Evolutionary conservation across 345 rosid genomes (phyloP).

Genomic region (Draba incana): DNA sequence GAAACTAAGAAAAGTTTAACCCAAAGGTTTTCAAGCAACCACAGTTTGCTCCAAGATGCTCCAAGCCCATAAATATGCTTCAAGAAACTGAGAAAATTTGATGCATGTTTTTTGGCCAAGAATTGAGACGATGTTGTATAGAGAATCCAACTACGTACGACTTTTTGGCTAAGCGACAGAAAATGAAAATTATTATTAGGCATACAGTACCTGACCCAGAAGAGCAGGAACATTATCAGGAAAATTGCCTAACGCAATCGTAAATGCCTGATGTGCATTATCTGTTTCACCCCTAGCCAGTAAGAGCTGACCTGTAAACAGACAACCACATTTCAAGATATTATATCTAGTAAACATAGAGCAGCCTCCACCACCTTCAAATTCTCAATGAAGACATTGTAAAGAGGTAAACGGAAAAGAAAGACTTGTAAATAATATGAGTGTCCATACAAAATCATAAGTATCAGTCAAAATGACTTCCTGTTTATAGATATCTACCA

Average conservation of each 20-base stretch:
- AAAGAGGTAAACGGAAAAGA: background rate
- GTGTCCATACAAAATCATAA: no score
- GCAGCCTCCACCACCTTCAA: background rate
- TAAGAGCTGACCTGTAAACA: conserved; percentile 83
- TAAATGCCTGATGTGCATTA: conserved; percentile 90
- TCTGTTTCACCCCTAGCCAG: conserved; percentile 94
- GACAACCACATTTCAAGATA: conserved; percentile 21
- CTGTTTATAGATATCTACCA: background rate
- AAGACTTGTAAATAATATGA: background rate
- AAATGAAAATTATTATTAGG: background rate
- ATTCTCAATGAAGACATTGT: conserved; percentile 2
- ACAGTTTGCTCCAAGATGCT: conserved; percentile 14
- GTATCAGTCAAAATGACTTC: no score
- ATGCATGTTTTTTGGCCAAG: conserved; percentile 4
- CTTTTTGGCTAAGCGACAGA: background rate
- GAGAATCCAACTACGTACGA: conserved; percentile 5
- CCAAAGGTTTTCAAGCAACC: conserved; percentile 16
- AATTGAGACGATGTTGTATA: background rate
- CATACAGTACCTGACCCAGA: conserved; percentile 95
- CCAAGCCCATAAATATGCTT: background rate
- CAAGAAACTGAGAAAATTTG: background rate
- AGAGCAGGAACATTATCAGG: conserved; percentile 91
- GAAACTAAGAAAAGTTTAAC: background rate
- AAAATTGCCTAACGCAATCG: conserved; percentile 75
- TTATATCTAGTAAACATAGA: conserved; percentile 25